Evolutionary conservation across 768 basidiomycete genomes (phyloP).

Genomic region (Phlebiopsis gigantea): DNA sequence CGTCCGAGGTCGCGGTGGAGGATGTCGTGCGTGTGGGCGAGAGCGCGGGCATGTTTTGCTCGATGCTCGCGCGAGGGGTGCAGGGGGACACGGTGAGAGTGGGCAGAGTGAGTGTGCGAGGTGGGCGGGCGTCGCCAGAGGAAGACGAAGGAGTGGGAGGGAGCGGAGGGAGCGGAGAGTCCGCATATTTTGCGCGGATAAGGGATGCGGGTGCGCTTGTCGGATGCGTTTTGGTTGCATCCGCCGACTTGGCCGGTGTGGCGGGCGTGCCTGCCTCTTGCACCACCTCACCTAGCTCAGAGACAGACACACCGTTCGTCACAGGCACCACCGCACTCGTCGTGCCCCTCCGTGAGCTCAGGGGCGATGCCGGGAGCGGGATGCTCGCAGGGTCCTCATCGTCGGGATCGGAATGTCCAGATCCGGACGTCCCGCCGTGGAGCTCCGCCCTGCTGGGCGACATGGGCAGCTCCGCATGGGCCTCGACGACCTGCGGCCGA

Average conservation of each 20-base stretch:
- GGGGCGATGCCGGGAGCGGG: background rate
- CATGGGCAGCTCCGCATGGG: background rate
- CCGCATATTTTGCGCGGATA: background rate
- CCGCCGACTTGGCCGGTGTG: too few species aligned
- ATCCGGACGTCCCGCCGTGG: background rate
- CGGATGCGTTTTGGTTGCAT: too few species aligned
- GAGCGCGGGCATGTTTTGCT: constrained; percentile 17
- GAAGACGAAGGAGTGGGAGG: background rate
- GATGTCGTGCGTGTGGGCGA: constrained; percentile 22
- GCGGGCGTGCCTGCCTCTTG: too few species aligned
- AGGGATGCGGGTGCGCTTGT: too few species aligned
- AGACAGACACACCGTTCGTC: too few species aligned
- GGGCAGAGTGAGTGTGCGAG: background rate
- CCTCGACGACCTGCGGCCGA: background rate
- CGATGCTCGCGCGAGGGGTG: background rate
- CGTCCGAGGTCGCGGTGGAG: constrained; percentile 14
- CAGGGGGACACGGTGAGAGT: background rate
- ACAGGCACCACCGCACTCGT: background rate
- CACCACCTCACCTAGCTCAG: too few species aligned
- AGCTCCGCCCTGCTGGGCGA: constrained; percentile 1
- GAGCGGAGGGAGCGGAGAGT: background rate
- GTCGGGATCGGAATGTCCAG: background rate
- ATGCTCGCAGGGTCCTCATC: background rate
- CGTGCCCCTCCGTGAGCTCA: background rate
- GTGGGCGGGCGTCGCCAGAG: background rate